phyloP scores from a whole-genome alignment of 768 basidiomycete species.

The Kwoniella dendrophila region DNA sequence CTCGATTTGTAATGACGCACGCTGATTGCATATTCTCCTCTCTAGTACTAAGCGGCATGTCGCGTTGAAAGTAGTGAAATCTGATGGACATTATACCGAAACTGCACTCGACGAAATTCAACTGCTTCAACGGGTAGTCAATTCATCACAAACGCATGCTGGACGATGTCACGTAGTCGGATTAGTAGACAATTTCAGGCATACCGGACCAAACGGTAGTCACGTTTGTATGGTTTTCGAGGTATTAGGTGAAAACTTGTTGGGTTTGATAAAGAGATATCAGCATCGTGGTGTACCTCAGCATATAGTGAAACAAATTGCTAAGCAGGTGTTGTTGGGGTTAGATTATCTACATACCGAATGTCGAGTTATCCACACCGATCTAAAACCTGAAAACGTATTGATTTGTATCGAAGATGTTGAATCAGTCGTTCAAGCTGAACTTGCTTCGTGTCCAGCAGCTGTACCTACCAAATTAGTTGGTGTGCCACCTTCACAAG shows the following conservation, averaged over 20 bases:
- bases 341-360: constrained; percentile 97
- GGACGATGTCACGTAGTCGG: constrained; percentile 94
- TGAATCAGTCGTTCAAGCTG: constrained; percentile 83
- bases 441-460: constrained; percentile 65
- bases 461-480: constrained; percentile 76
- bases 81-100: constrained; percentile 93
- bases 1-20: too few species aligned
- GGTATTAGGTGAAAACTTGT: constrained; percentile 93
- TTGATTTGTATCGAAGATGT: constrained; percentile 96
- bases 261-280: constrained; percentile 93
- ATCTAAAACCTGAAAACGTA: constrained; percentile 97
- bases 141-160: constrained; percentile 76
- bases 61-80: constrained; percentile 98
- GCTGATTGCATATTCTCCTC: not conserved
- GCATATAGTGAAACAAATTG: constrained; percentile 89
- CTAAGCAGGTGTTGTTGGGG: constrained; percentile 92
- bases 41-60: constrained; percentile 91
- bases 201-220: constrained; percentile 92
- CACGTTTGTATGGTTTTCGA: constrained; percentile 99
- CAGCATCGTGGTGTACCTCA: constrained; percentile 97
- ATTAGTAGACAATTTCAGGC: constrained; percentile 95
- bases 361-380: constrained; percentile 96
- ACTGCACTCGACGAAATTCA: constrained; percentile 99
- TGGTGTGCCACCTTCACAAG: constrained; percentile 85
- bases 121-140: constrained; percentile 90